phyloP scores from a whole-genome alignment of 345 rosid genomes.

The Sonneratia caseolaris region DNA sequence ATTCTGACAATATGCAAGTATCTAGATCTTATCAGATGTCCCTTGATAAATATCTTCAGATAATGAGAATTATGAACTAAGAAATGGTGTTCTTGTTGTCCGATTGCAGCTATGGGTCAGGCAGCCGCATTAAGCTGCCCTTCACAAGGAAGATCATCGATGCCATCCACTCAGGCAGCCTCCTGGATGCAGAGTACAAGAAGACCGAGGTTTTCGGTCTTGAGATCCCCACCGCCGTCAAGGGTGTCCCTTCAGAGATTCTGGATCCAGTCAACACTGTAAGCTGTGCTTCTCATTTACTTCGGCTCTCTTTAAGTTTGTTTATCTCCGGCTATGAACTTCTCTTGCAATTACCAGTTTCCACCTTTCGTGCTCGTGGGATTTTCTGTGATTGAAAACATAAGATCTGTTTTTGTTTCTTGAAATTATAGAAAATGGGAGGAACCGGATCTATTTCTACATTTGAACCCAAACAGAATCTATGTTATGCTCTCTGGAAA shows the following conservation, averaged over 20 bases:
- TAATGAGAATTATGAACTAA: background rate
- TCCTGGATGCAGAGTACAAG: conserved; percentile 54
- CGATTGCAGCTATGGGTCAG: conserved; percentile 63
- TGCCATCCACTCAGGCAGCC: conserved; percentile 76
- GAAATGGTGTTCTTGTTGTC: background rate
- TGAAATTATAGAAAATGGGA: too few species aligned
- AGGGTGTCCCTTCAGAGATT: conserved; percentile 83
- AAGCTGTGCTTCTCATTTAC: conserved; percentile 13
- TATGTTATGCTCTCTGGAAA: background rate
- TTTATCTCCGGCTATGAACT: too few species aligned
- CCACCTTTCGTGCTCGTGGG: too few species aligned
- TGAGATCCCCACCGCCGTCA: conserved; percentile 63
- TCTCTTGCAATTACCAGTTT: too few species aligned
- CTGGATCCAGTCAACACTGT: conserved; percentile 76
- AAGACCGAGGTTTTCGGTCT: conserved; percentile 78
- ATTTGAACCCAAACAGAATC: background rate
- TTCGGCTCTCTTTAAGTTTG: too few species aligned
- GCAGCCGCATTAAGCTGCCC: conserved; percentile 72
- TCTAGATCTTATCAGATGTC: too few species aligned
- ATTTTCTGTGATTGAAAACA: too few species aligned
- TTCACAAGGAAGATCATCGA: conserved; percentile 89
- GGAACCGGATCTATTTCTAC: background rate
- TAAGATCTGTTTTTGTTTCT: too few species aligned
- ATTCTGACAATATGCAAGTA: too few species aligned
- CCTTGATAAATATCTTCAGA: background rate